Base-by-base conservation (phyloP, 1,284 basidiomycete genomes). In the Amylostereum chailletii region DNA sequence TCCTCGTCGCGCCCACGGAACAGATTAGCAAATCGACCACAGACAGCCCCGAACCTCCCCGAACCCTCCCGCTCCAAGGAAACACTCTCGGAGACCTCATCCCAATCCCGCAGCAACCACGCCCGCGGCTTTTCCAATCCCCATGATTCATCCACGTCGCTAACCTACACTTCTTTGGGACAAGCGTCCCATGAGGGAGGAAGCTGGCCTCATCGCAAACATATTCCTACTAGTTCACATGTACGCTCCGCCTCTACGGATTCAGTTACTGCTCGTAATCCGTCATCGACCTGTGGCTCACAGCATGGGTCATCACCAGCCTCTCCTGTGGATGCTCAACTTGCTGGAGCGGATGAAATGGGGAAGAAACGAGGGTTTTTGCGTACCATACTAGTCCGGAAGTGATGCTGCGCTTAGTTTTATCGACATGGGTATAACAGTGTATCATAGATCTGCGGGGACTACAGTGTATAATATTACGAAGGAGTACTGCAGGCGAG, bases 311-410 rank as follows among this genome's bases (percentile, higher is more conserved):
- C 19, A 19, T 19, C 19, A 19, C 19, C 44, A 32, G 8, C 7
- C 47, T 26, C 10, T 42, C 8, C 42, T 40, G 7, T 42, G 46
- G n/a, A 39, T 41, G 3, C 27, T 53, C 3, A 46, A 44, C 10
- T 42, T 40, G 19, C 19, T 5, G 38, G 36, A 5, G 41, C 19
- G 19, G 63, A 63, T 31, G 47, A 41, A 6, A 42, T 19, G 30
- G 43, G 56, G 47, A 51, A 55, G 47, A 60, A 55, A 45, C 65
- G 58, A 49, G 58, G 64, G 10, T 51, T 66, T 32, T 55, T 66
- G 19, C 62, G 62, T 34, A 59, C 57, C 33, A 62, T 67, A 30
- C 57, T 60, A 51, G 54, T 52, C 34, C 56, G 58, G 29, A 59
- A 53, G 47, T 59, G 44, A 49, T 31, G 39, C 11, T 10, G 27